Percentiles rank a stretch among this genome's conserved stretches.
Evolutionary conservation across 1,139 yeast species (phyloP).

Genomic region (Yamadazyma sp.): DNA sequence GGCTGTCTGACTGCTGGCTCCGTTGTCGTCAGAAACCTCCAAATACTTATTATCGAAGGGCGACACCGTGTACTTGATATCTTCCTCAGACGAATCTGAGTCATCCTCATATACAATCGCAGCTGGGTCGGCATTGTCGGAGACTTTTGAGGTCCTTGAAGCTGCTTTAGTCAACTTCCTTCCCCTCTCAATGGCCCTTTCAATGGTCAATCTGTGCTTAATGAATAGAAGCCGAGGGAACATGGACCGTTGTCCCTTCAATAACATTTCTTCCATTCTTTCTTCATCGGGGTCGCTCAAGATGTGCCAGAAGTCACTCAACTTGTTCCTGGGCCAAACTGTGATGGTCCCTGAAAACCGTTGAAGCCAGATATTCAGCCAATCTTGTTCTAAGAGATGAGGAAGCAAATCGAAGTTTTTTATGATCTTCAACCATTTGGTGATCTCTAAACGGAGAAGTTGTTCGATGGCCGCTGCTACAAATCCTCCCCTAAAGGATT

Average conservation of each 20-base stretch:
- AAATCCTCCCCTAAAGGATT: constrained; percentile 71
- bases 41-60: constrained; percentile 12
- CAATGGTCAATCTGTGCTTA: constrained; percentile 61
- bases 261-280: constrained; percentile 54
- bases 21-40: constrained; percentile 7
- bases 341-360: constrained; percentile 75
- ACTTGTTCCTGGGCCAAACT: constrained; percentile 66
- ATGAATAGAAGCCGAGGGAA: constrained; percentile 68
- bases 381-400: constrained; percentile 69
- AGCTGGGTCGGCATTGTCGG: constrained; percentile 1
- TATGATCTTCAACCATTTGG: constrained; percentile 71
- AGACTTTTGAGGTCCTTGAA: constrained; percentile 3
- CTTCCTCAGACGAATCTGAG: constrained; percentile 22
- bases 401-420: constrained; percentile 70
- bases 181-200: constrained; percentile 62
- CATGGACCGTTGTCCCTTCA: constrained; percentile 64
- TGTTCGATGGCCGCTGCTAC: constrained; percentile 72
- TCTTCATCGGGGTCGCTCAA: constrained; percentile 68
- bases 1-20: constrained; percentile 14
- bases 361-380: constrained; percentile 79
- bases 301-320: constrained; percentile 63
- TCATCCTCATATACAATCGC: constrained; percentile 12
- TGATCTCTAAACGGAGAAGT: constrained; percentile 66
- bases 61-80: constrained; percentile 9
- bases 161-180: constrained; percentile 23